Evolutionary conservation across 148 eudicot genomes (phyloP).

Genomic region (Beta vulgaris): DNA sequence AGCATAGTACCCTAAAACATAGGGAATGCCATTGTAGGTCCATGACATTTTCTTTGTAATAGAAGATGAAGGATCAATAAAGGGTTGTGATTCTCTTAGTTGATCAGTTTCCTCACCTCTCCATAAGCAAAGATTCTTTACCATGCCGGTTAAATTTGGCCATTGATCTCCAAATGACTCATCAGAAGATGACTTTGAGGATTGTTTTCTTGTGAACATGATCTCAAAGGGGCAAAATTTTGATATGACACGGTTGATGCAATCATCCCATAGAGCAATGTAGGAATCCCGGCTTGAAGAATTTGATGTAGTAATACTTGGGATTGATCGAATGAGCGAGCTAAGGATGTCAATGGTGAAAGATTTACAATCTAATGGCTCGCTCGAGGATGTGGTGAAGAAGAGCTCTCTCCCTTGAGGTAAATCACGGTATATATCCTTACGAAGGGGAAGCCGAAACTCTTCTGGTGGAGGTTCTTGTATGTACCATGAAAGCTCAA

Average conservation of each 20-base stretch:
- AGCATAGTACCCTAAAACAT: conserved; percentile 66
- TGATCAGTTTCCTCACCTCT: conserved; percentile 76
- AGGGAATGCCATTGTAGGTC: conserved; percentile 67
- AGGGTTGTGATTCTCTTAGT: conserved; percentile 35
- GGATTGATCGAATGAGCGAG: conserved; percentile 50
- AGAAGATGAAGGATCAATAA: conserved; percentile 51
- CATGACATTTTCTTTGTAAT: conserved; percentile 58
- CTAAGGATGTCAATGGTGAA: conserved; percentile 56
- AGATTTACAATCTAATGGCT: conserved; percentile 50
- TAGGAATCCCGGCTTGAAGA: conserved; percentile 56
- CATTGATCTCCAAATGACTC: conserved; percentile 48
- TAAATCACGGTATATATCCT: conserved; percentile 60
- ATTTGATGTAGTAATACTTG: conserved; percentile 37
- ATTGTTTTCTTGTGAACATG: conserved; percentile 48
- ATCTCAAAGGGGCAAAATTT: conserved; percentile 61
- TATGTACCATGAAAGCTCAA: conserved; percentile 73
- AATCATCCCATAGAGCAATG: conserved; percentile 82
- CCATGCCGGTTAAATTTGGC: conserved; percentile 66
- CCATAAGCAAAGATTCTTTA: conserved; percentile 65
- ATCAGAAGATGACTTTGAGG: conserved; percentile 1
- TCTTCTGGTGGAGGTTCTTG: conserved; percentile 79
- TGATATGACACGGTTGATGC: conserved; percentile 62
- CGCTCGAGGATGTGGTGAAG: conserved; percentile 46
- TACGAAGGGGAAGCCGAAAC: conserved; percentile 56
- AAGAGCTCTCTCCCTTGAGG: conserved; percentile 75